Percentiles rank a stretch among this genome's conserved stretches.
Evolutionary conservation across 1,139 yeast genomes (phyloP).

Genomic region (Arxiozyma heterogenica): DNA sequence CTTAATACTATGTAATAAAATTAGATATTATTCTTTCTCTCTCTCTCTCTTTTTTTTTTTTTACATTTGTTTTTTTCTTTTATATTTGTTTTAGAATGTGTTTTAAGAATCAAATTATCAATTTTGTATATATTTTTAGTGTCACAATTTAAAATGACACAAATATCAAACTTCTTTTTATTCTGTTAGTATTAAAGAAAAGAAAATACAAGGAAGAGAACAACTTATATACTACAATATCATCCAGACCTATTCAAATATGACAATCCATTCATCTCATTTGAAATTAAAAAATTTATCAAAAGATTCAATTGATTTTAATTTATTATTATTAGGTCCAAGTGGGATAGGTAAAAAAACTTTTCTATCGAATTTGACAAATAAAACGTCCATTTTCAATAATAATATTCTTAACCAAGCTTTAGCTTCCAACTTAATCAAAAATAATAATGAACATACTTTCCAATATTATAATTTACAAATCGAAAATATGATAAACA

Average conservation of each 20-base stretch:
- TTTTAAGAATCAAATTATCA: no score
- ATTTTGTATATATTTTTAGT: no score
- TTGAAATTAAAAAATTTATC: slow-evolving; percentile 38
- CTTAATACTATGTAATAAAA: no score
- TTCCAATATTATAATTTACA: not conserved
- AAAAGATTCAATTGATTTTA: slow-evolving; percentile 30
- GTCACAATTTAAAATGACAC: not conserved
- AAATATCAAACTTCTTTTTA: not conserved
- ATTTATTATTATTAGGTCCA: slow-evolving; percentile 51
- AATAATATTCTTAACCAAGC: not conserved
- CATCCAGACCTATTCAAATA: not conserved
- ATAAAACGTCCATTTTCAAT: slow-evolving; percentile 23
- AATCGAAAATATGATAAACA: not conserved
- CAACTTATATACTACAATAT: not conserved
- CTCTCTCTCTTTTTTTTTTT: not conserved
- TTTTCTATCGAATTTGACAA: slow-evolving; percentile 48
- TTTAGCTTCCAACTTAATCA: not conserved
- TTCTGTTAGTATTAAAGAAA: no score
- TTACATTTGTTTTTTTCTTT: not conserved
- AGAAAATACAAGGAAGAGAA: no score
- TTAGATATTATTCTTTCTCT: no score
- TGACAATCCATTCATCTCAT: slow-evolving; percentile 29
- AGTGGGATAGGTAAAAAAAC: slow-evolving; percentile 57
- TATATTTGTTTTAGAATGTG: not conserved
- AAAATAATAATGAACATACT: slow-evolving; percentile 3